A percentile compares a stretch with the other conserved stretches of the same genome.
phyloP scores from a whole-genome alignment of 306 rosid species.

The Rosa chinensis region DNA sequence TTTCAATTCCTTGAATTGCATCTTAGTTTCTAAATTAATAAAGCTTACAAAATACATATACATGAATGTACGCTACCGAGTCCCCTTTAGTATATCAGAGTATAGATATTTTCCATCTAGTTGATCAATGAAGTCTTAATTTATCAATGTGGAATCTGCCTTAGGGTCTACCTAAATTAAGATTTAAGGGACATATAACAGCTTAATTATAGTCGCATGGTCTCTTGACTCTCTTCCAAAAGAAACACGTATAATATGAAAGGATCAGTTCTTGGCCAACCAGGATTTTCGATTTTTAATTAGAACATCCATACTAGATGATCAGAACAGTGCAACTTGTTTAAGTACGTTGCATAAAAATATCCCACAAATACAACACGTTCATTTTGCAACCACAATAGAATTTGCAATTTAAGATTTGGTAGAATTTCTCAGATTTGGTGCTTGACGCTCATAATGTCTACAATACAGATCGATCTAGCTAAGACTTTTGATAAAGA shows the following conservation, averaged over 20 bases:
- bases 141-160: neutral
- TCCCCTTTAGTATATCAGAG: neutral
- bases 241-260: neutral
- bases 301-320: neutral
- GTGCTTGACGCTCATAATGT: neutral
- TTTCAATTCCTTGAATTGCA: neutral
- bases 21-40: neutral
- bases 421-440: neutral
- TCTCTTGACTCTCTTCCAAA: neutral
- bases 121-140: neutral
- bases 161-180: neutral
- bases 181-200: neutral
- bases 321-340: neutral
- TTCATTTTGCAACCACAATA: neutral
- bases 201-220: too few relatives aligned
- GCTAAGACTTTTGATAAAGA: neutral
- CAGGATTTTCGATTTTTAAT: neutral
- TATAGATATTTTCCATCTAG: neutral
- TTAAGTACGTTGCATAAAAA: neutral
- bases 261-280: neutral
- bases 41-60: neutral
- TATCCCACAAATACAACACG: neutral
- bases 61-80: neutral
- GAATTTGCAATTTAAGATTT: neutral
- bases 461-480: neutral